Evolutionary conservation across 2,329 filamentous ascomycete species (phyloP).

Genomic region (Aphanoascus verrucosus): DNA sequence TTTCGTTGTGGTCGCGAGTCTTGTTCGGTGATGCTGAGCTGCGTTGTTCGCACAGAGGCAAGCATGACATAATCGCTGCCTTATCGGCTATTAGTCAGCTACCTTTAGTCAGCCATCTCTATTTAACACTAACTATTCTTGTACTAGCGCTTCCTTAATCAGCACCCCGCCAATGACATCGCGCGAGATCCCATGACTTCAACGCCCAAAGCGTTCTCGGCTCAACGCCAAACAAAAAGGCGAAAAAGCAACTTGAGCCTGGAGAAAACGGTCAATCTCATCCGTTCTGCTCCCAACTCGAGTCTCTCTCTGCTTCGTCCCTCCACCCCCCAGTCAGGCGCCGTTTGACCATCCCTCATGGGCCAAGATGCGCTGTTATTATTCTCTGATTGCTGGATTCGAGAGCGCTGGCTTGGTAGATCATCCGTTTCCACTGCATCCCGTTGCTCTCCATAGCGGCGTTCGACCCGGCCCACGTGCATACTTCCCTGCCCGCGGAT

Average conservation of each 20-base stretch:
- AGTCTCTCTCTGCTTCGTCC: background rate
- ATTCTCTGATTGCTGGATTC: constrained; percentile 17
- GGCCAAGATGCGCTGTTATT: constrained; percentile 8
- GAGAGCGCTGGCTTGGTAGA: constrained; percentile 18
- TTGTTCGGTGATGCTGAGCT: background rate
- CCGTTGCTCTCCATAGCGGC: constrained; percentile 8
- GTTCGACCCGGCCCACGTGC: constrained; percentile 16
- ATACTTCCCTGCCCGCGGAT: constrained; percentile 3
- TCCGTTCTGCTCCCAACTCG: background rate
- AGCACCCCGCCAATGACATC: constrained; percentile 2
- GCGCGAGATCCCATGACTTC: background rate
- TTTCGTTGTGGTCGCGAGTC: background rate
- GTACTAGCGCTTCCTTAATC: background rate
- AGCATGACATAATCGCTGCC: background rate
- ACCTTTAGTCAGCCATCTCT: background rate
- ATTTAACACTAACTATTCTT: no score
- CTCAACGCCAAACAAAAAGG: background rate
- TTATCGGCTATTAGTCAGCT: background rate
- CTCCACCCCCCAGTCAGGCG: constrained; percentile 1
- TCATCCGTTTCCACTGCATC: constrained; percentile 4
- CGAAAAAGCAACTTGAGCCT: background rate
- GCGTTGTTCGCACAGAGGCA: background rate
- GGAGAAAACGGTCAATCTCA: no score
- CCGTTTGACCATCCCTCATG: background rate
- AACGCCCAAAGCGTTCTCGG: background rate